phyloP scores from a whole-genome alignment of 305 asterid species.

The Salvia sclarea region DNA sequence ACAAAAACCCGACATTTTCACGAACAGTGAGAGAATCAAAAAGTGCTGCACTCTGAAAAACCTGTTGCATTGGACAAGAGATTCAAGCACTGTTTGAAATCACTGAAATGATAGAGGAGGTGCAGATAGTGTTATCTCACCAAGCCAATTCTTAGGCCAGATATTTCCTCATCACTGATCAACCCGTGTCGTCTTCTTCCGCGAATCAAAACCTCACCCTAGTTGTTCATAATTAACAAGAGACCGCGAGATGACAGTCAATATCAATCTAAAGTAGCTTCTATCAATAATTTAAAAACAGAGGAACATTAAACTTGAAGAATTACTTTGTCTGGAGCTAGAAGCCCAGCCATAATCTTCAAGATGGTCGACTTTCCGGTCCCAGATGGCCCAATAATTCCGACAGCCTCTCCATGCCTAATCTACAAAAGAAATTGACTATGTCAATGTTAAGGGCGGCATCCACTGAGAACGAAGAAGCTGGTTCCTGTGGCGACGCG shows the following conservation, averaged over 20 bases:
- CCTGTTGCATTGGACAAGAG: conserved; percentile 54
- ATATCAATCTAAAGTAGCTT: conserved; percentile 16
- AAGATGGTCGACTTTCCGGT: conserved; percentile 96
- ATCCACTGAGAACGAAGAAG: conserved; percentile 3
- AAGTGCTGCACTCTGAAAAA: conserved; percentile 98
- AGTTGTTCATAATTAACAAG: conserved; percentile 32
- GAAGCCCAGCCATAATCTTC: conserved; percentile 98
- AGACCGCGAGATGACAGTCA: conserved; percentile 30
- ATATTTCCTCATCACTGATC: conserved; percentile 92
- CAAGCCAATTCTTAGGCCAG: conserved; percentile 98
- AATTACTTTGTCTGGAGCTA: conserved; percentile 93
- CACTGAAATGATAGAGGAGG: conserved; percentile 22
- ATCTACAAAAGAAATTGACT: conserved; percentile 55
- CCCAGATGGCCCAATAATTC: conserved; percentile 99
- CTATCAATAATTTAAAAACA: conserved; percentile 8
- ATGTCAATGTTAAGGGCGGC: conserved; percentile 20
- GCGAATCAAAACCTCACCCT: conserved; percentile 95
- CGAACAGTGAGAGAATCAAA: conserved; percentile 98
- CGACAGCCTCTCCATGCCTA: conserved; percentile 99
- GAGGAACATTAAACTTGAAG: conserved; percentile 14
- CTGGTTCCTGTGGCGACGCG: not conserved
- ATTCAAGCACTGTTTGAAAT: conserved; percentile 31
- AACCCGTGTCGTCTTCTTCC: conserved; percentile 85
- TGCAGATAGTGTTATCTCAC: conserved; percentile 49
- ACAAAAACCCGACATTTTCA: conserved; percentile 93